Evolutionary conservation across 2,329 filamentous ascomycete genomes (phyloP).

Genomic region (Exophiala sp.): DNA sequence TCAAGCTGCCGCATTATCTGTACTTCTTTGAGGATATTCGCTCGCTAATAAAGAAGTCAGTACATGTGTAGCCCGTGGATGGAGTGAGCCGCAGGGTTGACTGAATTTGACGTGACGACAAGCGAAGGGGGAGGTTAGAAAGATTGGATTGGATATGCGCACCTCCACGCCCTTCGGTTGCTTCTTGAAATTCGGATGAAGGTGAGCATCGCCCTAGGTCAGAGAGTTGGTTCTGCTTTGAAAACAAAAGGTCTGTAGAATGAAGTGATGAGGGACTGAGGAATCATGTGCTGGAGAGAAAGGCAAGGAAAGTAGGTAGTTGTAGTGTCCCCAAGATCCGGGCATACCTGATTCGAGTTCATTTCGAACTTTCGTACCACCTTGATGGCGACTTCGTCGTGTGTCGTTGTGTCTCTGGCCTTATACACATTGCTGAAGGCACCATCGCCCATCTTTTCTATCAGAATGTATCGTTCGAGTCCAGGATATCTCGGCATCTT

Average conservation of each 20-base stretch:
- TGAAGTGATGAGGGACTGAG: neutral
- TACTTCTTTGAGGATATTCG: conserved; percentile 97
- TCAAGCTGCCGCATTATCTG: conserved; percentile 97
- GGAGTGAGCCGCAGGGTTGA: neutral
- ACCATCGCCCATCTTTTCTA: conserved; percentile 98
- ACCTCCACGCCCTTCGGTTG: conserved; percentile 96
- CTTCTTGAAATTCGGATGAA: conserved; percentile 96
- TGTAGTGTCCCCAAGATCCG: conserved; percentile 28
- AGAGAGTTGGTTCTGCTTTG: conserved; percentile 51
- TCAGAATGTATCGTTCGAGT: conserved; percentile 76
- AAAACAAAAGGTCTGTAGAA: conserved; percentile 28
- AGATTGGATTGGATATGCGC: conserved; percentile 50
- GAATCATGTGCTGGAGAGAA: neutral
- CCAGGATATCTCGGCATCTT: conserved; percentile 85
- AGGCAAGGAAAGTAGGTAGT: conserved; percentile 30
- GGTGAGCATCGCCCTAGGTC: conserved; percentile 78
- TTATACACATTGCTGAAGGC: conserved; percentile 99
- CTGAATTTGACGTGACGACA: conserved; percentile 4
- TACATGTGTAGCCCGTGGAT: conserved; percentile 25
- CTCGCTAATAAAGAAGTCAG: conserved; percentile 60
- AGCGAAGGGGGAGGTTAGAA: conserved; percentile 28
- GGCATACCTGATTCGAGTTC: conserved; percentile 94
- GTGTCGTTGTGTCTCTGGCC: conserved; percentile 69
- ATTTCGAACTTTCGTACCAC: conserved; percentile 99
- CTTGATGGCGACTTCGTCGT: conserved; percentile 85